phyloP scores from a whole-genome alignment of 1,284 basidiomycete species.

The Pascua guehoae region DNA sequence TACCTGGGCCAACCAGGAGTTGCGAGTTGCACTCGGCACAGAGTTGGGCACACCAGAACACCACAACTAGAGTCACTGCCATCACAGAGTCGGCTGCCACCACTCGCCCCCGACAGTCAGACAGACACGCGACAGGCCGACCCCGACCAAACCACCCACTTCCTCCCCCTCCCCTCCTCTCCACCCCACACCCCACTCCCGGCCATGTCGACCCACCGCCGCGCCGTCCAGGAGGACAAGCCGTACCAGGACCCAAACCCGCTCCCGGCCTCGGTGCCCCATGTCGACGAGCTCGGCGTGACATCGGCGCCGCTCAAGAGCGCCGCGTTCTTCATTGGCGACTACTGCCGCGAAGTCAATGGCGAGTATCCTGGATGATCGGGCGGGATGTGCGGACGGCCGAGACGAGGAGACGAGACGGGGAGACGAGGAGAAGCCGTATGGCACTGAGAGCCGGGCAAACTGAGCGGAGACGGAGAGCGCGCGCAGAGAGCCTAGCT shows the following conservation, averaged over 20 bases:
- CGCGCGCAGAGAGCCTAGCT: too few relatives aligned
- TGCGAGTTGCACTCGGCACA: too few relatives aligned
- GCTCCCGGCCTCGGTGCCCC: conserved; percentile 68
- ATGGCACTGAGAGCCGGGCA: too few relatives aligned
- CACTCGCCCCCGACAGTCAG: neutral
- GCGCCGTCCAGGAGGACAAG: conserved; percentile 39
- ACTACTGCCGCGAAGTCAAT: conserved; percentile 93
- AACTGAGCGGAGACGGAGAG: too few relatives aligned
- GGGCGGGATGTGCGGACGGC: too few relatives aligned
- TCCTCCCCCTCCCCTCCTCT: neutral
- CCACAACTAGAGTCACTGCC: too few relatives aligned
- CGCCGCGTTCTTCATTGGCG: conserved; percentile 95
- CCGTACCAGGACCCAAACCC: conserved; percentile 69
- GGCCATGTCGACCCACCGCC: conserved; percentile 35
- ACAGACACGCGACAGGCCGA: neutral
- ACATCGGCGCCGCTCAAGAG: conserved; percentile 95
- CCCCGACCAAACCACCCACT: neutral
- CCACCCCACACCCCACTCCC: neutral
- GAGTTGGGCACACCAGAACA: too few relatives aligned
- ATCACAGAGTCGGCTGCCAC: neutral
- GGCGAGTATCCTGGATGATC: conserved; percentile 57
- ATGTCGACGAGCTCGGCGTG: conserved; percentile 83
- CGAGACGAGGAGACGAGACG: too few relatives aligned
- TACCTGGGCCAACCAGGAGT: too few relatives aligned
- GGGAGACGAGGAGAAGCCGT: too few relatives aligned